Base-by-base conservation (phyloP, 169 alveolate species). In the Eimeria praecox region DNA sequence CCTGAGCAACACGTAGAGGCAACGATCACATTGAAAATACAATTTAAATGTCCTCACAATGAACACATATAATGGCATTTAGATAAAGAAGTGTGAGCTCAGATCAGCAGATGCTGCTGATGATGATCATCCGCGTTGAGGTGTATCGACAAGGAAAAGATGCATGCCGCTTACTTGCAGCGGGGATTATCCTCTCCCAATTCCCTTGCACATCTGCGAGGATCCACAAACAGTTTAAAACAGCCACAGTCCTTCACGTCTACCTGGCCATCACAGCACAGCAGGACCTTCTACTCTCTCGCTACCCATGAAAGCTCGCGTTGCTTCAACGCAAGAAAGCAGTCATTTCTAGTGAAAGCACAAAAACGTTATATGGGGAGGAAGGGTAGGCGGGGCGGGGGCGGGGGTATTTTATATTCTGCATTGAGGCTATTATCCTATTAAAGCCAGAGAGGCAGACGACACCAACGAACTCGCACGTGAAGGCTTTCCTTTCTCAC, bases 151-250 rank as follows among this genome's bases (percentile, higher is more conserved):
- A 30, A n/a, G 4, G 30, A 54, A 52, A 1, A 20, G 52, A 71
- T 5, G 18, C 44, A 54, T 52, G 49, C 73, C 5, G 75, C 95
- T 56, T 42, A 92, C 95, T 92, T 92, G 95, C 95, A 92, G 35
- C 95, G 80, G 12, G 95, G 75, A 59, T 92, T 35, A 8, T 92
- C 95, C 24, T 92, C 95, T 8, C 95, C 95, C 22, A 92, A 80
- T 80, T 92, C 95, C 86, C 66, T 77, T 44, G 92, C 91, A 59
- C 95, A 92, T 20, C 90, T 82, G 90, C 66, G 35, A 27, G 71
- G 33, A 2, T 52, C 33, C 59, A 75, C 5, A 40, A 12, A 24
- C n/a, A n/a, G n/a, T n/a, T n/a, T 8, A 42, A 3, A 6, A 42
- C 33, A 35, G 54, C 27, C 85, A 35, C 56, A 73, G 33, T 54